Base-by-base conservation (phyloP, 2,329 filamentous ascomycete species). In the Fusarium burgessii region DNA sequence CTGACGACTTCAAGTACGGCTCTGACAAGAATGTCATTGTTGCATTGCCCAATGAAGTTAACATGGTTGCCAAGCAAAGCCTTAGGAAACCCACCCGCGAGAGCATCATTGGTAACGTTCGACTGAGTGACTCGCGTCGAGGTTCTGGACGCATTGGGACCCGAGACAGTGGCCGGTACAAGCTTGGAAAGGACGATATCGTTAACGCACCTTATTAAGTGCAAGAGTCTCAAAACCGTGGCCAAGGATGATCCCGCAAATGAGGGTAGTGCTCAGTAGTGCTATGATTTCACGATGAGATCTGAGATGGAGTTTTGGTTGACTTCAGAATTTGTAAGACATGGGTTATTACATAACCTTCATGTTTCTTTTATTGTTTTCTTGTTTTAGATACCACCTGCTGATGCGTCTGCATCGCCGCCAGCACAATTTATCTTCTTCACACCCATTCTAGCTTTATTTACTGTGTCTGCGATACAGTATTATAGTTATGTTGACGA, bases 1-100 rank as follows among this genome's bases (percentile, higher is more conserved):
- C 96, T 7, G 96, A 99, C 80, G 97, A 99, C 80, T 99, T 99
- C 90, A 94, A 96, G 77, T 99, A 94, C 77, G 95, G 95, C 49
- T 95, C 92, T 8, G 96, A 99, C 81, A 97, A 97, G 88, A 98
- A 98, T 77, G 94, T 99, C 76, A 97, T 99, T 77, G 95, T 99
- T 38, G 96, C 96, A 2, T 84, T 99, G 70, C 95, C 96, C 4
- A 97, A 99, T 78, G 95, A 98, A 80, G 96, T 99, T 74, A 97
- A 98, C 81, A 98, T 98, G 95, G 93, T 99, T 15, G 92, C 91
- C 47, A 95, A 95, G 81, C 89, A 92, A 75, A 91, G 90, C 62
- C 88, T 99, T 78, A 93, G 93, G 85, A 91, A 91, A 77, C 94
- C 95, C 3, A 98, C 96, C 2, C 86, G 96, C 40, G 94, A 99